Evolutionary conservation across 805 yeast species (phyloP).

Genomic region (Saccharomyces jurei): DNA sequence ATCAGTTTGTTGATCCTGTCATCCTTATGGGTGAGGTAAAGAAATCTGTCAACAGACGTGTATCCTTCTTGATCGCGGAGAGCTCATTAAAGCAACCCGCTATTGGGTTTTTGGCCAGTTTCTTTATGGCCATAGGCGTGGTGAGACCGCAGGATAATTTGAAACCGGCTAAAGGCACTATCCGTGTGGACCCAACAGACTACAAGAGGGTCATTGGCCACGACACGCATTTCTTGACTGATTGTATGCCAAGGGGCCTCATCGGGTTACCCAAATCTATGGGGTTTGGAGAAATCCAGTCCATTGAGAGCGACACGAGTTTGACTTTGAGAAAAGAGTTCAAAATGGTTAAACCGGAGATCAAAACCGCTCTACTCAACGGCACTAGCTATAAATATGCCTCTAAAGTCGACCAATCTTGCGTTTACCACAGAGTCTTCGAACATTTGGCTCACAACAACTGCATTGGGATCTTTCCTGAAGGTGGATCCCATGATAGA

Average conservation of each 20-base stretch:
- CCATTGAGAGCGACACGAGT: constrained; percentile 65
- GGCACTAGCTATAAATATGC: constrained; percentile 67
- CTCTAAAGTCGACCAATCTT: constrained; percentile 74
- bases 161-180: constrained; percentile 55
- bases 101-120: constrained; percentile 68
- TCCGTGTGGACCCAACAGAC: constrained; percentile 41
- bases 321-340: constrained; percentile 64
- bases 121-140: constrained; percentile 83
- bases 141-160: constrained; percentile 86
- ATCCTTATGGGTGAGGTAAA: constrained; percentile 77
- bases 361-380: constrained; percentile 34
- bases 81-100: constrained; percentile 56
- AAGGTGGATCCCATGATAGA: constrained; percentile 96
- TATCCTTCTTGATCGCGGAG: constrained; percentile 80
- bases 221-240: constrained; percentile 55
- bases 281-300: constrained; percentile 66
- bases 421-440: constrained; percentile 78
- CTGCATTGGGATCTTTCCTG: constrained; percentile 90
- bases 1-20: constrained; percentile 75
- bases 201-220: constrained; percentile 50
- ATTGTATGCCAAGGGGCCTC: constrained; percentile 58
- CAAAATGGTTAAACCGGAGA: constrained; percentile 39
- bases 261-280: constrained; percentile 68
- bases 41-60: constrained; percentile 54
- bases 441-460: constrained; percentile 72